A percentile compares a stretch with the other conserved stretches of the same genome.
Conservation (phyloP, 2,329 filamentous ascomycete genomes). For the Monosporascus cannonballus region DNA sequence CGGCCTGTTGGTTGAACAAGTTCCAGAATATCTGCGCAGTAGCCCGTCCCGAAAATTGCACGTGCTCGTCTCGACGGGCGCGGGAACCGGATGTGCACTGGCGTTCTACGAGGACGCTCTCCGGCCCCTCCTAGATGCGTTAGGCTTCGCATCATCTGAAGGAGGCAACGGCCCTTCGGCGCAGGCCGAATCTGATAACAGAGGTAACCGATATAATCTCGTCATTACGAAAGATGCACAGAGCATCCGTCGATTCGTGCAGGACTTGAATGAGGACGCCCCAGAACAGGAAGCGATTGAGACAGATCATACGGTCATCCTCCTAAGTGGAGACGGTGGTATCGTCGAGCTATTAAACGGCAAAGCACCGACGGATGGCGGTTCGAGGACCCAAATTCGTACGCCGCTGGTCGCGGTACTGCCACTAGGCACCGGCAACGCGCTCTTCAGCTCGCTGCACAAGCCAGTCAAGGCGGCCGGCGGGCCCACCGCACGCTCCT, state of each 20-base stretch:
- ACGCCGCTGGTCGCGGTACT: slow-evolving; percentile 46
- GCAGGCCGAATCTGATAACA: slow-evolving; percentile 1
- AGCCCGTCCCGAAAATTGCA: slow-evolving; percentile 37
- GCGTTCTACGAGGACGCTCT: slow-evolving; percentile 51
- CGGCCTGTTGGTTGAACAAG: slow-evolving; percentile 27
- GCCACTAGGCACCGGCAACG: slow-evolving; percentile 61
- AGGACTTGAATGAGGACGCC: slow-evolving; percentile 12
- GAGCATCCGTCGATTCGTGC: slow-evolving; percentile 60
- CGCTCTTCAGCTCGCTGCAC: slow-evolving; percentile 56
- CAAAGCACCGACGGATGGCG: slow-evolving; percentile 16
- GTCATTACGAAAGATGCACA: slow-evolving; percentile 58
- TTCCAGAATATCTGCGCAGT: slow-evolving; percentile 32
- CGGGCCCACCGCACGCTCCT: slow-evolving; percentile 23
- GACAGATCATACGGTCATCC: slow-evolving; percentile 54
- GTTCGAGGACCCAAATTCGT: not conserved
- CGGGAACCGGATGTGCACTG: slow-evolving; percentile 54
- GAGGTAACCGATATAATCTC: slow-evolving; percentile 37
- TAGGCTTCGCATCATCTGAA: slow-evolving; percentile 31
- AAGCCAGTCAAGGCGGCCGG: slow-evolving; percentile 44
- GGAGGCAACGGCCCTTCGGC: not conserved
- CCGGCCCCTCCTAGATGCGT: slow-evolving; percentile 44
- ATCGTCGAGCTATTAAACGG: slow-evolving; percentile 76
- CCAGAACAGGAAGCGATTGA: no score
- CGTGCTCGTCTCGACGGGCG: slow-evolving; percentile 61
- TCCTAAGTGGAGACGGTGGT: slow-evolving; percentile 85